A percentile compares a stretch with the other conserved stretches of the same genome.
These are phyloP conservation scores for Penicillium tannophilum DNA, from an alignment of 495 filamentous ascomycete genomes.

Conservation along the genomic window DNA sequence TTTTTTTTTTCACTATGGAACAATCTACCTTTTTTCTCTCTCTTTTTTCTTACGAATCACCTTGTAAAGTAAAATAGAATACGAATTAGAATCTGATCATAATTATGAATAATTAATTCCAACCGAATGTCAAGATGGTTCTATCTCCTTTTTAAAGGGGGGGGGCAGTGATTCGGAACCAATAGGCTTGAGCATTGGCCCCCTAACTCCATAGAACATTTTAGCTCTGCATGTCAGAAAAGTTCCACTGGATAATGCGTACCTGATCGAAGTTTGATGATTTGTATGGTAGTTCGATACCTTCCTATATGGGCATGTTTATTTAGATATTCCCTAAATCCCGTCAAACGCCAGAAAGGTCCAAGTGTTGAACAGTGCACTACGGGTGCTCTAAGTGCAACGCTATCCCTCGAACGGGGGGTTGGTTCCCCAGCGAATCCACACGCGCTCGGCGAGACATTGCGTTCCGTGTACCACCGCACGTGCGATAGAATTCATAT, in stretches of 20 bases:
- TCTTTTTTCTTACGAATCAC: background rate
- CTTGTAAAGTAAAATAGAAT: background rate
- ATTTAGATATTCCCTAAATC: no score
- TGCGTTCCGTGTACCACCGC: constrained; percentile 25
- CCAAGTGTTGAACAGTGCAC: background rate
- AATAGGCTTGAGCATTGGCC: constrained; percentile 1
- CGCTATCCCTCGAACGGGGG: constrained; percentile 20
- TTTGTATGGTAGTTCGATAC: no score
- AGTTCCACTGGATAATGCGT: background rate
- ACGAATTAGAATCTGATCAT: no score
- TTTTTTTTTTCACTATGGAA: constrained; percentile 2
- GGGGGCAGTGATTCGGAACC: background rate
- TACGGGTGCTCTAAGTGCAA: constrained; percentile 15
- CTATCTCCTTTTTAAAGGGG: constrained; percentile 1
- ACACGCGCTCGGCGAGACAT: constrained; percentile 25
- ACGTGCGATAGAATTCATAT: constrained; percentile 13
- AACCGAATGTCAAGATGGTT: no score
- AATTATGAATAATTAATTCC: no score
- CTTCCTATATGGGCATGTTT: no score
- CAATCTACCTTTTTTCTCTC: background rate
- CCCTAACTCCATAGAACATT: constrained; percentile 2
- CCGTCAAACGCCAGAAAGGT: background rate
- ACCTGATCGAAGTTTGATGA: background rate
- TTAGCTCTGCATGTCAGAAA: constrained; percentile 4
- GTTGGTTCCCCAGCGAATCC: constrained; percentile 20